Evolutionary conservation across 305 asterid species (phyloP), one percentile per base, ranked within the genome.

Genomic region (Andrographis paniculata): DNA sequence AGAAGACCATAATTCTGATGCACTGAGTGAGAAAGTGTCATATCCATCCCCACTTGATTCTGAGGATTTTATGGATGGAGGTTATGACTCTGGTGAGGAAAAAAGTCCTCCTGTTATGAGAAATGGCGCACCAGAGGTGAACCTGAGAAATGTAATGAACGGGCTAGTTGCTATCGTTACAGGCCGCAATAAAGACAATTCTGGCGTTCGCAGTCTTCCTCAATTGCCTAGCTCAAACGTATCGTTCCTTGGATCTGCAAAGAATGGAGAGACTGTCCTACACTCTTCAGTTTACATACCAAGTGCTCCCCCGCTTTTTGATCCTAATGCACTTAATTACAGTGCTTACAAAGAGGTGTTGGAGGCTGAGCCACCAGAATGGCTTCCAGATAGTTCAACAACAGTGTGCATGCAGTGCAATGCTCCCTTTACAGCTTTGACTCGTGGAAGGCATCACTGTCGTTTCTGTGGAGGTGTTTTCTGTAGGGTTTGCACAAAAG

Each of bases 321-420:
- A 78, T 70, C 80, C 73, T 41, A 68, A 69, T 64, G 73, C 89
- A 18, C 65, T 68, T 35, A 71, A 75, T 58, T 80, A 68, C 60
- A 69, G 61, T 66, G 75, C 87, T 41, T 86, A 70, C 71, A 86
- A 83, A 61, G 94, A 91, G 35, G 84, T 91, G 19, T 63, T 91
- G 69, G 96, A 86, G 72, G 86, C 95, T 62, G 99, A 91, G 60
- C 99, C 96, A 14, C 96, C 96, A n/a, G 99, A 91, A 43, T 91
- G 99, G 99, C 83, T 83, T 56, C 96, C 95, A 13, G 99, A 91
- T 71, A 91, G 99, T 62, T 73, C 92, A 1, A 62, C 94, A 8
- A 49, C 61, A 39, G 68, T 52, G 40, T 91, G 99, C 75, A 91
- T 91, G 96, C 99, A 83, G 69, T 91, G 96, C 70, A 65, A 60